Percentiles rank a stretch among this genome's conserved stretches.
Conservation (phyloP, 2,329 filamentous ascomycete genomes). For the Colletotrichum lini region DNA sequence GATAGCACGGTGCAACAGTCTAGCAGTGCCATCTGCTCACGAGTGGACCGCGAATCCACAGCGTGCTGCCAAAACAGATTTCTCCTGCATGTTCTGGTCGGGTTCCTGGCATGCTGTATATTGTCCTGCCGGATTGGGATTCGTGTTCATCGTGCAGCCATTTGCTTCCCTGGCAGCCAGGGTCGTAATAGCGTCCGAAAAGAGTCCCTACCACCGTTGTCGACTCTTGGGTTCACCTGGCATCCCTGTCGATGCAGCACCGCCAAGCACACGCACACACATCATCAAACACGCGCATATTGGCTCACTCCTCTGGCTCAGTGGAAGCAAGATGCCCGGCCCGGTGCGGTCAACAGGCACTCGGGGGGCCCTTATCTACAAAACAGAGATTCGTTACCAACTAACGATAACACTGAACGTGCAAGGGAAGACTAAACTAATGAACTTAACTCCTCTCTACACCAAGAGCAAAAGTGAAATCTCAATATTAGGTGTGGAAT, state of each 20-base stretch:
- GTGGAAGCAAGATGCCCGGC: too few species aligned
- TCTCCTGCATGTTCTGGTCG: not conserved
- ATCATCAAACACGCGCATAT: slow-evolving; percentile 22
- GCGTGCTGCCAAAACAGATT: slow-evolving; percentile 1
- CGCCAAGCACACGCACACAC: slow-evolving; percentile 3
- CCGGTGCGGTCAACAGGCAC: too few species aligned
- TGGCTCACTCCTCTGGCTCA: not conserved
- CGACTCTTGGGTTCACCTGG: not conserved
- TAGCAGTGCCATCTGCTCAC: not conserved
- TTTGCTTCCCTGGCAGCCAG: not conserved
- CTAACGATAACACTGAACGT: too few species aligned
- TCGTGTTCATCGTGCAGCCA: not conserved
- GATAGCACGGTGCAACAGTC: slow-evolving; percentile 3
- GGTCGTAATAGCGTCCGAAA: slow-evolving; percentile 11
- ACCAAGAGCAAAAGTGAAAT: not conserved
- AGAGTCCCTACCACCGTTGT: not conserved
- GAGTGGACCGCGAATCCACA: not conserved
- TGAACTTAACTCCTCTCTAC: too few species aligned
- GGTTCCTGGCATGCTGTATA: not conserved
- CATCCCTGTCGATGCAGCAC: slow-evolving; percentile 4
- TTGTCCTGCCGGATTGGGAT: slow-evolving; percentile 14
- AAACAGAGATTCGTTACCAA: too few species aligned
- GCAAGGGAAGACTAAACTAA: too few species aligned
- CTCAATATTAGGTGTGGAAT: not conserved
- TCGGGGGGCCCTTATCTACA: too few species aligned